These are phyloP conservation scores for Phylloporus sp. DNA, from an alignment of 768 basidiomycete species.

Conservation along the genomic window DNA sequence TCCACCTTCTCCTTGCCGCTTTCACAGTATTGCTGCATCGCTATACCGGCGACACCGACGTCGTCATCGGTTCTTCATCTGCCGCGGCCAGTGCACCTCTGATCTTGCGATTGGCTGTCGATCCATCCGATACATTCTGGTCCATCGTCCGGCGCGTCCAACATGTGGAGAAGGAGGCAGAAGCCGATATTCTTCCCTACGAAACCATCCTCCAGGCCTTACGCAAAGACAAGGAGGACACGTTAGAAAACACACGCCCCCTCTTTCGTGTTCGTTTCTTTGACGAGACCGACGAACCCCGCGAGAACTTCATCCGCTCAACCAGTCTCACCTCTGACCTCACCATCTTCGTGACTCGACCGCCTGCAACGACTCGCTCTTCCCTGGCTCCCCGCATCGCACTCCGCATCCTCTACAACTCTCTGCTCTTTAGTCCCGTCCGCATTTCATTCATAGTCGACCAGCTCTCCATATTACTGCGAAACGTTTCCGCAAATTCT, in stretches of 20 bases:
- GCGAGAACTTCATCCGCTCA: slow-evolving; percentile 67
- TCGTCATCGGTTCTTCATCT: slow-evolving; percentile 87
- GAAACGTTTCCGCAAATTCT: slow-evolving; percentile 64
- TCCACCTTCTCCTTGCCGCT: slow-evolving; percentile 88
- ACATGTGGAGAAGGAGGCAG: slow-evolving; percentile 77
- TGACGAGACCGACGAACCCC: slow-evolving; percentile 77
- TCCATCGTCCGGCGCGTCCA: slow-evolving; percentile 82
- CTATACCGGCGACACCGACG: slow-evolving; percentile 92
- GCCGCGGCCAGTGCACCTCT: slow-evolving; percentile 71
- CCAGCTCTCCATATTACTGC: slow-evolving; percentile 76
- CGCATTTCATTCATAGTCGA: slow-evolving; percentile 79
- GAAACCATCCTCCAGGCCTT: slow-evolving; percentile 68
- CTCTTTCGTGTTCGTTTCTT: slow-evolving; percentile 96
- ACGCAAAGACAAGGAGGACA: slow-evolving; percentile 58
- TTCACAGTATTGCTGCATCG: slow-evolving; percentile 89
- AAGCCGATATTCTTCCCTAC: slow-evolving; percentile 76
- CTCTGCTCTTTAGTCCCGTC: slow-evolving; percentile 77
- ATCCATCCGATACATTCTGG: slow-evolving; percentile 86
- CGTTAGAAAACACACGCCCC: slow-evolving; percentile 45
- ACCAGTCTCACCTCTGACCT: slow-evolving; percentile 89
- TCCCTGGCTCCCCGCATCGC: slow-evolving; percentile 71
- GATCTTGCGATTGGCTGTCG: slow-evolving; percentile 75
- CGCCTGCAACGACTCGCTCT: slow-evolving; percentile 60
- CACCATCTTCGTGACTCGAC: slow-evolving; percentile 80
- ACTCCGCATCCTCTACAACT: slow-evolving; percentile 88